Percentiles rank a stretch among this genome's conserved stretches.
These are phyloP conservation scores for Didymella pomorum DNA, from an alignment of 2,329 filamentous ascomycete species.

Conservation along the genomic window DNA sequence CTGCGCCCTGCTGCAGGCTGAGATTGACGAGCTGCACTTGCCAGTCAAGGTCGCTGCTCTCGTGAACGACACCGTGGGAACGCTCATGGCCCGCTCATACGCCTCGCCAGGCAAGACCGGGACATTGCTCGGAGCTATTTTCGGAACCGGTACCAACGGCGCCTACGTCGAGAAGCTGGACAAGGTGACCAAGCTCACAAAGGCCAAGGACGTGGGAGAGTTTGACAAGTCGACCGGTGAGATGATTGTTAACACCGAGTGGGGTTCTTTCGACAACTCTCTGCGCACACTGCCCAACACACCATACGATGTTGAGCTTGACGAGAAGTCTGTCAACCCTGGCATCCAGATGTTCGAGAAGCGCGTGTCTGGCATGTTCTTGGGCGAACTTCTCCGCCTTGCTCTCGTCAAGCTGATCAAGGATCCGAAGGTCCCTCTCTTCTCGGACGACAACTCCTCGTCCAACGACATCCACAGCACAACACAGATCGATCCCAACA, in stretches of 20 bases:
- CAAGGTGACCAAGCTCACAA: constrained; percentile 79
- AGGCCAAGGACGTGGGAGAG: constrained; percentile 56
- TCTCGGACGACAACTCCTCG: constrained; percentile 77
- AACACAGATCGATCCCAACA: constrained; percentile 66
- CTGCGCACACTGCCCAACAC: constrained; percentile 88
- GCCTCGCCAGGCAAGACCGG: constrained; percentile 86
- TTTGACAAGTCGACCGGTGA: constrained; percentile 84
- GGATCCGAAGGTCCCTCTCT: constrained; percentile 72
- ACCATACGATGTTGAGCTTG: constrained; percentile 79
- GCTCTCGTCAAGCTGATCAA: constrained; percentile 76
- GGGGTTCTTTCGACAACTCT: constrained; percentile 97
- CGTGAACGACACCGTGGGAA: constrained; percentile 97
- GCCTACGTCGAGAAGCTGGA: constrained; percentile 93
- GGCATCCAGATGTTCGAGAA: constrained; percentile 99
- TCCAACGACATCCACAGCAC: constrained; percentile 73
- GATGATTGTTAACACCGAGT: constrained; percentile 98
- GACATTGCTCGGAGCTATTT: constrained; percentile 93
- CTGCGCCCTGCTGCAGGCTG: constrained; percentile 84
- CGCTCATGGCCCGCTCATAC: constrained; percentile 96
- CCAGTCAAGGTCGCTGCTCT: constrained; percentile 95
- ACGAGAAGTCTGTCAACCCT: constrained; percentile 83
- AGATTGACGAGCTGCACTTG: constrained; percentile 85
- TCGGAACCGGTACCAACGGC: constrained; percentile 96
- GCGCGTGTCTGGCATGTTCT: constrained; percentile 96
- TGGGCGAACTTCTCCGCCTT: constrained; percentile 89